Base-by-base conservation (phyloP, 148 eudicot genomes). In the Suaeda aralocaspica region DNA sequence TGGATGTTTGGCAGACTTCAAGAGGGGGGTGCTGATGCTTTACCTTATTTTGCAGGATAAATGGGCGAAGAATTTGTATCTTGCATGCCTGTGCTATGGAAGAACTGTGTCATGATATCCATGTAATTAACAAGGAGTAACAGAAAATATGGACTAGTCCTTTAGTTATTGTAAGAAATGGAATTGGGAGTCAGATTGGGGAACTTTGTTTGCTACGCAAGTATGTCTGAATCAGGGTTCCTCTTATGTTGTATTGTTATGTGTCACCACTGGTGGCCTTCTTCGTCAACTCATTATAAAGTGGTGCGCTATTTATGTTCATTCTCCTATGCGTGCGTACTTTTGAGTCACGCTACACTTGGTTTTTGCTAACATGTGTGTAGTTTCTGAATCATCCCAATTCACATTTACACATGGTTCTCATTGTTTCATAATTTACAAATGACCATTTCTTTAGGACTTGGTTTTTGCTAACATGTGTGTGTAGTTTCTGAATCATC, bases 31-130 rank as follows among this genome's bases (percentile, higher is more conserved):
- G n/a, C n/a, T n/a, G n/a, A n/a, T n/a, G n/a, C n/a, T n/a, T n/a
- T 42, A 21, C 53, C 28, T 2, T 50, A 33, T 14, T 45, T 22
- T 76, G 84, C 86, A 89, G 96, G 96, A 90, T n/a, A 90, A 90
- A 81, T 90, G 96, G 96, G 85, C 92, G 4, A 90, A 88, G 77
- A 87, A 87, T 83, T 82, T 90, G 61, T 90, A 90, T 67, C 83
- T 90, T 13, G 90, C 96, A 36, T 85, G 84, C 48, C 74, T 90
- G 72, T 88, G 92, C 78, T 90, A 87, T 63, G 96, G 96, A 28
- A 74, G 96, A 65, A 90, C 96, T 4, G 92, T 90, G 45, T 87
- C 90, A n/a, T 88, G 83, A 88, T 66, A 19, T 18, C 30, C 24
- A 11, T 68, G 75, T 75, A 72, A 58, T 62, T 67, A 66, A 39